Conservation (phyloP, 192 early-diverging fungal species). For the Tieghemiomyces parasiticus region DNA sequence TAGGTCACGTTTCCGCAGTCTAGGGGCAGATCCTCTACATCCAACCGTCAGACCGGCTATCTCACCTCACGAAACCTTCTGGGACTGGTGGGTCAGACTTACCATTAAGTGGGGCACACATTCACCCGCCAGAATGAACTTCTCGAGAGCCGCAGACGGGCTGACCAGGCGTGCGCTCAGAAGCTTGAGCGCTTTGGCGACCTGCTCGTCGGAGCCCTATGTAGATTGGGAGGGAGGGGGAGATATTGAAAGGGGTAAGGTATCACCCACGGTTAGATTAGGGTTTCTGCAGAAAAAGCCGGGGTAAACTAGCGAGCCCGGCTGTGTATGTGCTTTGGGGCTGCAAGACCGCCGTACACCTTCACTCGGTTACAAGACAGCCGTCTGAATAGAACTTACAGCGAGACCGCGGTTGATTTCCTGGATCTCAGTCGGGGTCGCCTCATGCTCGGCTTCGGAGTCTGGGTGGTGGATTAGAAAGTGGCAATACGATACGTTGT, state of each 20-base stretch:
- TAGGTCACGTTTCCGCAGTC: too few species aligned
- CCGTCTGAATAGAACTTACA: too few species aligned
- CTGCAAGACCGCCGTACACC: too few species aligned
- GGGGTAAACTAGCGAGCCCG: not conserved
- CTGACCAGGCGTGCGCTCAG: conserved; percentile 31
- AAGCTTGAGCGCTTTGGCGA: conserved; percentile 21
- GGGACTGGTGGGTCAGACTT: too few species aligned
- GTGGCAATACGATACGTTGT: too few species aligned
- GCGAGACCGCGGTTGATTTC: conserved; percentile 15
- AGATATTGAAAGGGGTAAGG: conserved; percentile 1
- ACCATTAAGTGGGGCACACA: conserved; percentile 26
- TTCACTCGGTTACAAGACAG: too few species aligned
- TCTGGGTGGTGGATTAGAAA: too few species aligned
- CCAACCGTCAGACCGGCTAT: too few species aligned
- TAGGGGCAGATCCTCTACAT: too few species aligned
- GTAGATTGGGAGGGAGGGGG: too few species aligned
- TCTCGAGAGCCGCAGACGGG: conserved; percentile 27
- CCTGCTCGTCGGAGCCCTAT: conserved; percentile 12
- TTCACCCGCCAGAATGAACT: conserved; percentile 21
- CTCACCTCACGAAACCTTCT: too few species aligned
- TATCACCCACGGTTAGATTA: not conserved
- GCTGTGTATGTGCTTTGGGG: too few species aligned
- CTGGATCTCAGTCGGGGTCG: conserved; percentile 17
- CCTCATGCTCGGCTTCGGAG: conserved; percentile 28
- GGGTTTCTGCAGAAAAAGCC: conserved; percentile 1